Conservation (phyloP, 1,139 yeast species). For the Suhomyces guaymorum region DNA sequence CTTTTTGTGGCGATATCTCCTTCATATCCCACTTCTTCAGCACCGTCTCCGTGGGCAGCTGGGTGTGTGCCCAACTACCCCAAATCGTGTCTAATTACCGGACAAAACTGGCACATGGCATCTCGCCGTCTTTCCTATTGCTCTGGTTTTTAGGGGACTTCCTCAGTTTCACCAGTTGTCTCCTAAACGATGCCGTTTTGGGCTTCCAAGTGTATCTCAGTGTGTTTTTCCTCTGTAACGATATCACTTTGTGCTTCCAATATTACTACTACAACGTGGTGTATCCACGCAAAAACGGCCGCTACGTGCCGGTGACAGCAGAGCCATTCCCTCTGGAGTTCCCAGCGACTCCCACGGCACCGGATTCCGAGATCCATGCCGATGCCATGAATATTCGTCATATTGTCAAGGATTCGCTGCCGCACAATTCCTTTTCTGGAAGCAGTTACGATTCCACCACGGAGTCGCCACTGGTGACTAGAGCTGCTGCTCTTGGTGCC, state of each 20-base stretch:
- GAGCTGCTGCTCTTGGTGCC: slow-evolving; percentile 23
- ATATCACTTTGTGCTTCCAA: slow-evolving; percentile 68
- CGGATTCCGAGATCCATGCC: slow-evolving; percentile 8
- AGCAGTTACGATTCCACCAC: slow-evolving; percentile 30
- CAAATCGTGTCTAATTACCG: slow-evolving; percentile 77
- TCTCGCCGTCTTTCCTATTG: slow-evolving; percentile 71
- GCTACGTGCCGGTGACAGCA: slow-evolving; percentile 9
- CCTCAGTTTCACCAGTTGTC: slow-evolving; percentile 76
- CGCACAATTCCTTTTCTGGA: slow-evolving; percentile 6
- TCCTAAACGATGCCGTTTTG: slow-evolving; percentile 69
- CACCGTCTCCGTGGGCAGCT: slow-evolving; percentile 45
- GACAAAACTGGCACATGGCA: slow-evolving; percentile 81
- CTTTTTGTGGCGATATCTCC: slow-evolving; percentile 5
- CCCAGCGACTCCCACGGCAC: slow-evolving; percentile 14
- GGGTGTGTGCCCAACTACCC: slow-evolving; percentile 89
- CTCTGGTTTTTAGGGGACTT: slow-evolving; percentile 88
- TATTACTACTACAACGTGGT: slow-evolving; percentile 66
- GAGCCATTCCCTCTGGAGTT: slow-evolving; percentile 8
- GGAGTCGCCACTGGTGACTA: slow-evolving; percentile 11
- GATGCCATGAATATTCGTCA: slow-evolving; percentile 8
- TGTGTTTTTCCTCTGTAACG: slow-evolving; percentile 72
- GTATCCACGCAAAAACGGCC: slow-evolving; percentile 26
- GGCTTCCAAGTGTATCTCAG: slow-evolving; percentile 77
- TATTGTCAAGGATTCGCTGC: slow-evolving; percentile 6
- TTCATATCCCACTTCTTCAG: slow-evolving; percentile 33